Evolutionary conservation across 345 rosid species (phyloP), one percentile per base, ranked within the genome.

Genomic region (Punica granatum): DNA sequence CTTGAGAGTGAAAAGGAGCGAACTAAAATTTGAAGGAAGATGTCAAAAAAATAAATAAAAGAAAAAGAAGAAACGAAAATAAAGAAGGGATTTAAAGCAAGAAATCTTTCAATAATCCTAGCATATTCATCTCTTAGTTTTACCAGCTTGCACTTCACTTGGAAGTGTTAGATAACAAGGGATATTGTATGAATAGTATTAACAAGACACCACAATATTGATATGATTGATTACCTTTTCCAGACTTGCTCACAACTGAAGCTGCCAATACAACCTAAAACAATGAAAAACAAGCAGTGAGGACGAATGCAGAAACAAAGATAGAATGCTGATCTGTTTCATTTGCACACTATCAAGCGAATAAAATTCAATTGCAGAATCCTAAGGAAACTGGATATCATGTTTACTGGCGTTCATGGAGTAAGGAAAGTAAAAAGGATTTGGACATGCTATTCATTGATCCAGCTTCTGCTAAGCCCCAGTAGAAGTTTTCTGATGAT

Each of bases 241-340:
- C 99, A 66, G 98, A 88, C 84, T 92, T 95, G 82, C 80, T 73
- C 42, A 92, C 77, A 1, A 92, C 69, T 66, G 98, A 80, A 79
- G 96, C 97, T 37, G 97, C 94, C 65, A 95, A 98, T 48, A 95
- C 99, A 71, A 90, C 97, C 99, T 84, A 72, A 26, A 56, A 14
- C 32, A 56, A 56, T 10, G 15, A 56, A 56, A 23, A 30, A 56
- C 33, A 56, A 56, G 61, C 61, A 19, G 54, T 56, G 33, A 56
- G 61, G 26, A 56, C 34, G 18, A 56, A 26, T 3, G 33, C 3
- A 56, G 34, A 54, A 54, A 7, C 3, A 8, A 25, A 26, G 60
- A 56, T 26, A 26, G 13, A 8, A 26, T 56, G 34, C 13, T 8
- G 23, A 6, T 51, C 30, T 18, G 23, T 30, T 51, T 13, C 10